Evolutionary conservation across 2,329 filamentous ascomycete species (phyloP).

Genomic region (Myriosclerotinia scirpicola): DNA sequence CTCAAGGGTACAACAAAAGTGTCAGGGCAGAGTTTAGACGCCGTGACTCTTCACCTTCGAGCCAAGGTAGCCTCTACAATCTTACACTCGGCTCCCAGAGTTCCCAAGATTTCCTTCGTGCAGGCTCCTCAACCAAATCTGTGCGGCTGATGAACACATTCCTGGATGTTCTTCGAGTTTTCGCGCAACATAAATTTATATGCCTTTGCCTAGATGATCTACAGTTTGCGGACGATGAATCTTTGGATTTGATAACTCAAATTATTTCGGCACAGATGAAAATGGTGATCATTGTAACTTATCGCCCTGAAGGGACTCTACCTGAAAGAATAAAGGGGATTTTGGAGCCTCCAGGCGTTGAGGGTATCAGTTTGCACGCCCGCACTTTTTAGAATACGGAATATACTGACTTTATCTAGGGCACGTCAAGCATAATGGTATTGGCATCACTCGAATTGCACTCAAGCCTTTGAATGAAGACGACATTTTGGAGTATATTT

Average conservation of each 20-base stretch:
- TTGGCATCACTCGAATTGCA: slow-evolving; percentile 67
- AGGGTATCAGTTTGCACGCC: slow-evolving; percentile 47
- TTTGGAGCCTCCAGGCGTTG: slow-evolving; percentile 54
- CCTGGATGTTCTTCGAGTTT: slow-evolving; percentile 77
- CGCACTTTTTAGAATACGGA: slow-evolving; percentile 25
- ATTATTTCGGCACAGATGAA: slow-evolving; percentile 77
- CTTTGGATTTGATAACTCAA: slow-evolving; percentile 76
- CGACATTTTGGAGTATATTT: slow-evolving; percentile 80
- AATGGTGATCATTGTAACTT: slow-evolving; percentile 72
- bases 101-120: slow-evolving; percentile 60
- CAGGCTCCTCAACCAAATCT: slow-evolving; percentile 58
- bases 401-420: slow-evolving; percentile 35
- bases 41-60: slow-evolving; percentile 38
- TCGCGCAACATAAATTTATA: slow-evolving; percentile 81
- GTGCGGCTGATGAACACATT: slow-evolving; percentile 85
- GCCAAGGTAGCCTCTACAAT: slow-evolving; percentile 28
- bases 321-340: slow-evolving; percentile 56
- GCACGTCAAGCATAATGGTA: slow-evolving; percentile 45
- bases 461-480: slow-evolving; percentile 73
- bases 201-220: slow-evolving; percentile 78
- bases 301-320: slow-evolving; percentile 64
- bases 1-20: slow-evolving; percentile 38
- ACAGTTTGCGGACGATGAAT: slow-evolving; percentile 87
- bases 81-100: slow-evolving; percentile 48
- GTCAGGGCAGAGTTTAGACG: slow-evolving; percentile 33